Evolutionary conservation across 2,329 filamentous ascomycete species (phyloP), one percentile per base, ranked within the genome.

Genomic region (Drechslerella stenobrocha): DNA sequence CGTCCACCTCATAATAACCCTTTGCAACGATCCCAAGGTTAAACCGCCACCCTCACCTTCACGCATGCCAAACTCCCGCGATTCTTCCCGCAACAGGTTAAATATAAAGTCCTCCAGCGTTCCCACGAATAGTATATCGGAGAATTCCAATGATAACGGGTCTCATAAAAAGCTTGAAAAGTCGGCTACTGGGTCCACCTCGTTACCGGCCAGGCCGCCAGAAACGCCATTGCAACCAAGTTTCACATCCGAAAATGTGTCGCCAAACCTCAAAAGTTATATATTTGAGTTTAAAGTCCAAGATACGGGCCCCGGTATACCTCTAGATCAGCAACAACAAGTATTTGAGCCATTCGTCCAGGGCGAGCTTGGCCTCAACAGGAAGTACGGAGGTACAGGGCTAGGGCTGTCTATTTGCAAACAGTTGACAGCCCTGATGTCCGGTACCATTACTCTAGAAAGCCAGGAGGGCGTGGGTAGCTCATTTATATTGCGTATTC

Each of bases 301-400:
- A 74, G 91, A 96, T 72, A 92, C 86, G 0, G 91, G 91, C 0
- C 90, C 90, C 0, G 91, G 91, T 24, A 95, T 96, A 57, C 84
- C 89, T 0, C 82, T 85, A 4, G 79, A 87, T 70, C 83, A 95
- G 76, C 89, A 90, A 72, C 80, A 88, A 56, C 86, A 86, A 71
- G 89, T 96, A 11, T 96, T 96, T 74, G 91, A 96, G 75, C 91
- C 91, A 0, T 96, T 96, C 74, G 88, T 96, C 0, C 91, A 96
- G 76, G 91, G 88, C 13, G 90, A 96, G 74, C 78, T 95, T 0
- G 88, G 90, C 0, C 78, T 96, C 9, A 95, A 88, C 78, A 93
- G 90, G 76, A 93, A 93, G 74, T 95, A 87, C 74, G 90, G 90
- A 13, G 91, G 91, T 15, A 96, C 91, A 0, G 91, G 91, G 2